Evolutionary conservation across 768 basidiomycete species (phyloP).

Genomic region (Hebeloma cylindrosporum): DNA sequence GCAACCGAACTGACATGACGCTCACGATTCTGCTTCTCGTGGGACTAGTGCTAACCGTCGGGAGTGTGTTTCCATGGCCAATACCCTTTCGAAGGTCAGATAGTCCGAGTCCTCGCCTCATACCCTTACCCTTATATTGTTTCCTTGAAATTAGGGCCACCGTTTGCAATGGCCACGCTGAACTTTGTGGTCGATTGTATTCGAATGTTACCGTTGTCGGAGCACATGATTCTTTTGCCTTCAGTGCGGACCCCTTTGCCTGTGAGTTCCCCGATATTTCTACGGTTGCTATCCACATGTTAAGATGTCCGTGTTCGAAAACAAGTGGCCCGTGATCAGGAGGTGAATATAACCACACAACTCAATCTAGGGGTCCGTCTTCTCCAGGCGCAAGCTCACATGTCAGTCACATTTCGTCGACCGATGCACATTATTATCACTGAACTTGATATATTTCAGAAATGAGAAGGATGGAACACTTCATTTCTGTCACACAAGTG

Average conservation of each 20-base stretch:
- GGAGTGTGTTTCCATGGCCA: too few species aligned
- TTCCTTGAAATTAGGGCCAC: too few species aligned
- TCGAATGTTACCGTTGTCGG: slow-evolving; percentile 49
- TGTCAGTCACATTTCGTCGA: slow-evolving; percentile 25
- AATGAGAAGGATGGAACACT: slow-evolving; percentile 42
- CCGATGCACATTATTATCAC: not conserved
- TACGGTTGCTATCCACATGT: too few species aligned
- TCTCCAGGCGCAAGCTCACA: slow-evolving; percentile 59
- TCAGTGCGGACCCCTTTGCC: slow-evolving; percentile 44
- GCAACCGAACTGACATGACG: too few species aligned
- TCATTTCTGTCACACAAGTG: slow-evolving; percentile 70
- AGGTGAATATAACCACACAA: slow-evolving; percentile 49
- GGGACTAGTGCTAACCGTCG: too few species aligned
- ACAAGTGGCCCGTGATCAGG: slow-evolving; percentile 54
- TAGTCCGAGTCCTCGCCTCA: too few species aligned
- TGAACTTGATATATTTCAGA: not conserved
- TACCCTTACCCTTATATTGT: too few species aligned
- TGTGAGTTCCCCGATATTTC: slow-evolving; percentile 33
- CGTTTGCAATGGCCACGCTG: slow-evolving; percentile 65
- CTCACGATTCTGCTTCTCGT: too few species aligned
- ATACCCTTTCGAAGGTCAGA: too few species aligned
- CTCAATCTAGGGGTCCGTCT: slow-evolving; percentile 52
- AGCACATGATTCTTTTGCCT: slow-evolving; percentile 59
- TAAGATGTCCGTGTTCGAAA: not conserved
- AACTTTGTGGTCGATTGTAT: slow-evolving; percentile 59